Base-by-base conservation (phyloP, 352 stramenopile species). In the Phytophthora kernoviae region DNA sequence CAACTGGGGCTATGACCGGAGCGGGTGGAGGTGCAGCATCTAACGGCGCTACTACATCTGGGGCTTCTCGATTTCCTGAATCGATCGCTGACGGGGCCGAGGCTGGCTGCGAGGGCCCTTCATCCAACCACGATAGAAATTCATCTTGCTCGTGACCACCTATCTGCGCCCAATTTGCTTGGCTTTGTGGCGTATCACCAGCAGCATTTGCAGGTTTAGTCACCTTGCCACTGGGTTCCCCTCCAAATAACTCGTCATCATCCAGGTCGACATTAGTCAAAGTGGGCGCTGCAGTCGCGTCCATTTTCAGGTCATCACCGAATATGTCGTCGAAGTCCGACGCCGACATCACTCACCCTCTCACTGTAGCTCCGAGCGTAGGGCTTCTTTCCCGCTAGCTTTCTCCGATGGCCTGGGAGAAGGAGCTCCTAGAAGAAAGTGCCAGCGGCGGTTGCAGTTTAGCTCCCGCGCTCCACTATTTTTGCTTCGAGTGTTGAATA, bases 291-390 rank as follows among this genome's bases (percentile, higher is more conserved):
- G 65, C 61, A 11, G 79, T 77, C 40, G 86, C 61, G 34, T 90
- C 77, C 54, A 88, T 71, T 42, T 89, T 94, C 18, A 75, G 54
- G 37, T 91, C 83, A 9, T 94, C 83, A 9, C 83, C 83, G 48
- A 94, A 93, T 56, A 93, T 93, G 53, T 94, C 85, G 54, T 94
- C 81, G 42, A 93, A 89, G 48, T 93, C 81, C 21, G 75, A 70
- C 11, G 64, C 68, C 65, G 54, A 63, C 66, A 70, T 68, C 7
- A 4, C 4, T 36, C 32, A 47, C 18, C 50, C 17, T 22, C 30
- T 8, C 33, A 34, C 18, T 18, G 4, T 17, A 54, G 36, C 5
- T 22, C n/a, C 37, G 6, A 34, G 51, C 8, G 11, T n/a, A 32
- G 34, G 34, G 26, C 36, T 44, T 46, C 15, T 8, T 27, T 14